Evolutionary conservation across 257 asterid genomes (phyloP), one percentile per base, ranked within the genome.

Genomic region (Jasminum sambac): DNA sequence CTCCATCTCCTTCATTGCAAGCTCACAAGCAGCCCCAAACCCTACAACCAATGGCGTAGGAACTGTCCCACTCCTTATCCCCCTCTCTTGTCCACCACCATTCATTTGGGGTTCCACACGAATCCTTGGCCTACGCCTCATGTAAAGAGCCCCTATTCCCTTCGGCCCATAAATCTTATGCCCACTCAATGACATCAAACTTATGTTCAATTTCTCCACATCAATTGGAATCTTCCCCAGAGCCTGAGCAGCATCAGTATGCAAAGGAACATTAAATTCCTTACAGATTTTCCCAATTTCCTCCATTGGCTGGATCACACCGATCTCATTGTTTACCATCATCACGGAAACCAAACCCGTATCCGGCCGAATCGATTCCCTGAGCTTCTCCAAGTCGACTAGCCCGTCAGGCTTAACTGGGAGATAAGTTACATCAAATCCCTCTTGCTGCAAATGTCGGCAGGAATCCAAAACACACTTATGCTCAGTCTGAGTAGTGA

Each of bases 61-160:
- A 50, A 91, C 97, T 0, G 99, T 95, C 62, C 99, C 99, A 58
- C 99, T 95, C 80, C 99, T 83, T 37, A 95, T 91, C 60, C 99
- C 99, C 72, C 99, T 89, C 84, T 95, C 99, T 52, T 95, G 99
- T 25, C 99, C 99, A 55, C 99, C 99, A 2, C 99, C 99, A 71
- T 85, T 95, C 98, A 95, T 95, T 64, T 91, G 99, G 10, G 99
- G 86, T 83, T 91, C 98, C 41, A 95, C 99, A 17, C 99, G 80
- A 72, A 95, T 88, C 70, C 97, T 89, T 19, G 99, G 99, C 72
- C 99, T 80, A 44, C 99, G 82, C 78, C 95, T 85, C 89, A 87
- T 95, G 63, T 88, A 95, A 86, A 91, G 70, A 41, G 94, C 98
- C 26, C 98, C 99, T 72, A 95, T 67, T 25, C 99, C 99, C 72